Evolutionary conservation across 345 rosid species (phyloP).

Genomic region (Zanthoxylum bungeanum): DNA sequence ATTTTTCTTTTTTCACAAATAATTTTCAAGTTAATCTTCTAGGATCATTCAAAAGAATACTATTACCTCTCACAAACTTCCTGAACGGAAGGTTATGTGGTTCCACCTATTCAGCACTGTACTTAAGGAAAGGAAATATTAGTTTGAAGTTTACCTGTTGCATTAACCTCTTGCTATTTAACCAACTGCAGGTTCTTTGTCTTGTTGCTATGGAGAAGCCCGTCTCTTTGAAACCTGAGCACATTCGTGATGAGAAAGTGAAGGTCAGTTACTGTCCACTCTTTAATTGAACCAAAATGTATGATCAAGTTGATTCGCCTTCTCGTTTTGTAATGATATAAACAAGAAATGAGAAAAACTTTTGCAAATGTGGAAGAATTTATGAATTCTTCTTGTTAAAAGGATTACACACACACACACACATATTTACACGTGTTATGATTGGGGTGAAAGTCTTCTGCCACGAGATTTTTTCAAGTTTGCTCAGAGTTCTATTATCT

Average conservation of each 20-base stretch:
- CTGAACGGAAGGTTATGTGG: neutral
- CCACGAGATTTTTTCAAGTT: neutral
- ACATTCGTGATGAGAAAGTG: constrained; percentile 98
- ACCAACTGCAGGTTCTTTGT: constrained; percentile 68
- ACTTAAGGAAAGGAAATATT: neutral
- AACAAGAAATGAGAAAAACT: neutral
- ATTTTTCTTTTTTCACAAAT: constrained; percentile 7
- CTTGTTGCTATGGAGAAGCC: constrained; percentile 99
- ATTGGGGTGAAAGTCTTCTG: neutral
- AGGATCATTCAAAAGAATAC: constrained; percentile 8
- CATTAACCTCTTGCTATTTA: constrained; percentile 6
- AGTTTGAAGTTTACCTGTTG: neutral
- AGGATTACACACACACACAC: no score
- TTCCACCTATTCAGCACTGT: neutral
- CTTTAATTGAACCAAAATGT: constrained; percentile 7
- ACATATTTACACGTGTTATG: no score
- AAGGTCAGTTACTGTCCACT: constrained; percentile 48
- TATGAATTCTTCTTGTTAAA: neutral
- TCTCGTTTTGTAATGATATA: neutral
- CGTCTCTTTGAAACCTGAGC: constrained; percentile 92
- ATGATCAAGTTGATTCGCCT: neutral
- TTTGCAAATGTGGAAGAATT: neutral
- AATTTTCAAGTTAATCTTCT: neutral
- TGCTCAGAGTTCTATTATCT: constrained; percentile 2
- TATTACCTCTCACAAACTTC: neutral